Percentiles rank a stretch among this genome's conserved stretches.
These are phyloP conservation scores for Boletus huronensis DNA, from an alignment of 768 basidiomycete species.

Conservation along the genomic window DNA sequence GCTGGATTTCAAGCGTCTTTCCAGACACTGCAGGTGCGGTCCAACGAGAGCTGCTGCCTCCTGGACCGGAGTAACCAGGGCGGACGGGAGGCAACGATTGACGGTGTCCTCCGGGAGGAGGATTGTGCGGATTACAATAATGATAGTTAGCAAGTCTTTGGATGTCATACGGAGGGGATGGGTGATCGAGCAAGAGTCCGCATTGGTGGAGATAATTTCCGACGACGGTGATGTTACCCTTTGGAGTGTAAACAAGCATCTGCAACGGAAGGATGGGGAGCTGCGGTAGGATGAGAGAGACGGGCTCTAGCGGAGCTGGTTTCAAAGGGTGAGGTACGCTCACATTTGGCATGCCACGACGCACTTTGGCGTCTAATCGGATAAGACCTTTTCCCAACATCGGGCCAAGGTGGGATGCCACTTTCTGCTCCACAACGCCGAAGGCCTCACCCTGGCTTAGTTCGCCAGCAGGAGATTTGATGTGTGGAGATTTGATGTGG, in stretches of 20 bases:
- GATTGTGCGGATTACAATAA: conserved; percentile 89
- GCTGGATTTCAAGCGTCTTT: conserved; percentile 87
- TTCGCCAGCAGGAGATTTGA: conserved; percentile 51
- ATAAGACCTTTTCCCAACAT: conserved; percentile 85
- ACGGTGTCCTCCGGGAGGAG: conserved; percentile 65
- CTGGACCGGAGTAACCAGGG: conserved; percentile 39
- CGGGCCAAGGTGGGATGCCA: conserved; percentile 72
- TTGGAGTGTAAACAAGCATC: conserved; percentile 89
- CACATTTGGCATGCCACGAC: conserved; percentile 61
- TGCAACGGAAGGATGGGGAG: conserved; percentile 79
- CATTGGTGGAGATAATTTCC: conserved; percentile 68
- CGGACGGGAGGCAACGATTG: conserved; percentile 40
- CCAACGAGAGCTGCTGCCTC: conserved; percentile 48
- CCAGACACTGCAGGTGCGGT: conserved; percentile 50
- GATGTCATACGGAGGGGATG: conserved; percentile 61
- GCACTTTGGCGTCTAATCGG: conserved; percentile 72
- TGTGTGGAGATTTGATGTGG: conserved; percentile 66
- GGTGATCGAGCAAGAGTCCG: conserved; percentile 76
- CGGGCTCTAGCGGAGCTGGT: conserved; percentile 9
- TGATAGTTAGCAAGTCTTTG: conserved; percentile 57
- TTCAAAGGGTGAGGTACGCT: conserved; percentile 30
- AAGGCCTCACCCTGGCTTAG: conserved; percentile 61
- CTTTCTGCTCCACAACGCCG: conserved; percentile 83
- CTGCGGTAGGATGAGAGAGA: conserved; percentile 38
- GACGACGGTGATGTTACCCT: conserved; percentile 85